These are phyloP conservation scores for Pythium phragmiticola DNA, from an alignment of 352 stramenopile species.

Conservation along the genomic window DNA sequence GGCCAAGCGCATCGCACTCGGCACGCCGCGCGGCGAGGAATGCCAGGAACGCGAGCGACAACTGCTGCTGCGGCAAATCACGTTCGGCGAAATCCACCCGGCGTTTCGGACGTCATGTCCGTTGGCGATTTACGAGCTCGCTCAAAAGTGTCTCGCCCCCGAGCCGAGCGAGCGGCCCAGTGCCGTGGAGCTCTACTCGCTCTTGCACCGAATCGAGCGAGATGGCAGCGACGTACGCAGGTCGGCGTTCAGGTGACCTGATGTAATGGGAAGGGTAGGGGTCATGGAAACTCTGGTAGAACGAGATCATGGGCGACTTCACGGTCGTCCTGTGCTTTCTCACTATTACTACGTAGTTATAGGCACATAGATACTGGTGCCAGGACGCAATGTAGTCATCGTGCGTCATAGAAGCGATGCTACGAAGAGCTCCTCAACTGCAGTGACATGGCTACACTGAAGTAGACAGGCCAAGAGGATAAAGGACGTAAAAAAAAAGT, in stretches of 20 bases:
- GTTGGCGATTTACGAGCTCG: conserved; percentile 8
- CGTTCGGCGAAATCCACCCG: conserved; percentile 5
- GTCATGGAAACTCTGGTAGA: too few relatives aligned
- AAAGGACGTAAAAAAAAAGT: too few relatives aligned
- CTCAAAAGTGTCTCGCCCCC: not conserved
- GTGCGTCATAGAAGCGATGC: too few relatives aligned
- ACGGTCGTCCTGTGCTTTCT: too few relatives aligned
- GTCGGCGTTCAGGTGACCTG: not conserved
- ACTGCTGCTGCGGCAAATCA: conserved; percentile 10
- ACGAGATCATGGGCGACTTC: too few relatives aligned
- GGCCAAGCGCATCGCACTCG: not conserved
- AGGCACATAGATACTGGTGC: too few relatives aligned
- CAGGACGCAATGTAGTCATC: too few relatives aligned
- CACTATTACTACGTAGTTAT: too few relatives aligned
- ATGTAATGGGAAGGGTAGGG: too few relatives aligned
- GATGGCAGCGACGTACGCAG: conserved; percentile 9
- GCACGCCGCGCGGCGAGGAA: not conserved
- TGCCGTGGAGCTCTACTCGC: conserved; percentile 9
- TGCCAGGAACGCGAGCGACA: not conserved
- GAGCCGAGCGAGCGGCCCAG: not conserved
- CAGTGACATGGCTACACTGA: too few relatives aligned
- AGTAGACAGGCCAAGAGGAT: too few relatives aligned
- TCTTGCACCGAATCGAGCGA: conserved; percentile 8
- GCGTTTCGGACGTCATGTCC: conserved; percentile 11
- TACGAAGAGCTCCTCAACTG: too few relatives aligned